Conservation (phyloP, 2,329 filamentous ascomycete species). For the Neofusicoccum parvum region DNA sequence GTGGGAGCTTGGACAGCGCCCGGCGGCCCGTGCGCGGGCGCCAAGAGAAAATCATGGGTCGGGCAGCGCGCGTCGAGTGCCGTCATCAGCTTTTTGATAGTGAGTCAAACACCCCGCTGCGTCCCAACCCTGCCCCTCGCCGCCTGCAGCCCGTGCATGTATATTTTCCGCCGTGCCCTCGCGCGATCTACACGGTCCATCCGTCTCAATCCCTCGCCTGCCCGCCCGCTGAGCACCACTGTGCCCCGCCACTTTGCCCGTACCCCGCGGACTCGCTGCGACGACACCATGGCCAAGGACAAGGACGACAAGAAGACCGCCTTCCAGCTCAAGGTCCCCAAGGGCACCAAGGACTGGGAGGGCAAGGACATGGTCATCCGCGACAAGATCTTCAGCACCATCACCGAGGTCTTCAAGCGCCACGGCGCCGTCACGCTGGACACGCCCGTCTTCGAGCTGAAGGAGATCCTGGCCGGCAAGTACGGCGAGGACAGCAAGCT, state of each 20-base stretch:
- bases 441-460: constrained; percentile 82
- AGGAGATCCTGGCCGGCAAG: constrained; percentile 84
- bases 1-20: constrained; percentile 1
- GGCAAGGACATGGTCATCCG: constrained; percentile 78
- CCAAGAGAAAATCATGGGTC: constrained; percentile 4
- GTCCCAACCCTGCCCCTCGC: not conserved
- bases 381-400: constrained; percentile 76
- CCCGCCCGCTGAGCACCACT: not conserved
- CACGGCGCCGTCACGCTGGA: constrained; percentile 80
- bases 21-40: not conserved
- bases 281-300: constrained; percentile 50
- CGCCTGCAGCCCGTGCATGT: constrained; percentile 18
- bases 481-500: constrained; percentile 92
- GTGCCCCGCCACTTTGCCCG: not conserved
- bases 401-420: constrained; percentile 78
- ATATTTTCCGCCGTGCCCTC: constrained; percentile 15
- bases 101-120: constrained; percentile 15
- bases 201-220: not conserved
- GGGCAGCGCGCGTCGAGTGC: constrained; percentile 1
- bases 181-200: constrained; percentile 14
- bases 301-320: constrained; percentile 38
- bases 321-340: constrained; percentile 82
- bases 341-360: constrained; percentile 87
- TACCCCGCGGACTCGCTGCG: constrained; percentile 13
- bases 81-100: constrained; percentile 3